A percentile compares a stretch with the other conserved stretches of the same genome.
Evolutionary conservation across 495 filamentous ascomycete genomes (phyloP).

Genomic region (Aspergillus homomorphus): DNA sequence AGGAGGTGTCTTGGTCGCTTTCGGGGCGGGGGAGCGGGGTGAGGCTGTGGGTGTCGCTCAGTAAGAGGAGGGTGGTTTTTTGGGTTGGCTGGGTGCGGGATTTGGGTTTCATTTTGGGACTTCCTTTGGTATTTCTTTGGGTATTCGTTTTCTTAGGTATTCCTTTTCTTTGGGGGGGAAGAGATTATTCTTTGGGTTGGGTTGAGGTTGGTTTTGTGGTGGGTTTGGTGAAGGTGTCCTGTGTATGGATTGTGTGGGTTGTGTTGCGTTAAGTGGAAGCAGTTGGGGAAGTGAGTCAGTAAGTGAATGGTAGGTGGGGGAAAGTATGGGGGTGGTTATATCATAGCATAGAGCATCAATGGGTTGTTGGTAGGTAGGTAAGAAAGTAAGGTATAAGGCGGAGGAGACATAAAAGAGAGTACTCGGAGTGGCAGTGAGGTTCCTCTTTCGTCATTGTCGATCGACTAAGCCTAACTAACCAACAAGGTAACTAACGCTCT

Average conservation of each 20-base stretch:
- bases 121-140: too few species aligned
- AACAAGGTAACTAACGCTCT: conserved; percentile 1
- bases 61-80: conserved; percentile 53
- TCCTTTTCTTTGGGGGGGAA: too few species aligned
- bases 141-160: too few species aligned
- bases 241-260: not conserved
- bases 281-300: not conserved
- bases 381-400: not conserved
- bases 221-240: conserved; percentile 1
- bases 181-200: not conserved
- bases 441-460: too few species aligned
- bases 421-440: too few species aligned
- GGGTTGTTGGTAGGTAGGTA: not conserved
- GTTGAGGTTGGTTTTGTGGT: not conserved
- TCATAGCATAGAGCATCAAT: too few species aligned
- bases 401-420: too few species aligned
- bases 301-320: not conserved
- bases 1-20: conserved; percentile 23
- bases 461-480: too few species aligned
- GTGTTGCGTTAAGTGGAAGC: too few species aligned
- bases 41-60: conserved; percentile 61
- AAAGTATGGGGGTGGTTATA: not conserved
- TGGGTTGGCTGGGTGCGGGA: not conserved
- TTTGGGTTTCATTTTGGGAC: not conserved
- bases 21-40: conserved; percentile 24